Conservation (phyloP, 768 basidiomycete genomes). For the Hericium rajendrae region DNA sequence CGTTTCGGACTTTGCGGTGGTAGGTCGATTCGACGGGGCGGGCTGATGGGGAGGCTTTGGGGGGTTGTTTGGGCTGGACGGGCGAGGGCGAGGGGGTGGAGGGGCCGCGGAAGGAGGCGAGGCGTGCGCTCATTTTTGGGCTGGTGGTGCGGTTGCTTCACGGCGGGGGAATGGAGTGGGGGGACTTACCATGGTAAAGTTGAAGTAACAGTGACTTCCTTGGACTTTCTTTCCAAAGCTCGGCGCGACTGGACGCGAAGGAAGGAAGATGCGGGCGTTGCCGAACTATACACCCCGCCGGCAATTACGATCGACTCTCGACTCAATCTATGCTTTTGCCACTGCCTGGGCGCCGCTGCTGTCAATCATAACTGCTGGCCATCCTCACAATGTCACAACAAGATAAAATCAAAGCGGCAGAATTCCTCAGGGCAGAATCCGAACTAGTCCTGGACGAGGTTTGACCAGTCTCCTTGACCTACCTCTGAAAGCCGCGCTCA, state of each 20-base stretch:
- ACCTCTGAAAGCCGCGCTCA: background rate
- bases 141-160: no score
- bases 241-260: background rate
- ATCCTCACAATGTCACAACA: no score
- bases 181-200: background rate
- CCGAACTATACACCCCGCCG: no score
- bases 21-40: constrained; percentile 56
- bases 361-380: no score
- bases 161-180: no score
- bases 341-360: no score
- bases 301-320: no score
- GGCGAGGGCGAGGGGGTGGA: constrained; percentile 69
- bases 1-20: constrained; percentile 66
- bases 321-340: background rate
- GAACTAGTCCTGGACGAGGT: constrained; percentile 57
- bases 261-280: no score
- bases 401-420: background rate
- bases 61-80: constrained; percentile 32
- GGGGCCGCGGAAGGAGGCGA: constrained; percentile 73
- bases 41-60: constrained; percentile 29
- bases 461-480: background rate
- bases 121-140: constrained; percentile 37
- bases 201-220: background rate
- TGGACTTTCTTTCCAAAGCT: background rate
- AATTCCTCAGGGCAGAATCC: constrained; percentile 19